Percentiles rank a stretch among this genome's conserved stretches.
Conservation (phyloP, 2,329 filamentous ascomycete genomes). For the Colletotrichum sp. region DNA sequence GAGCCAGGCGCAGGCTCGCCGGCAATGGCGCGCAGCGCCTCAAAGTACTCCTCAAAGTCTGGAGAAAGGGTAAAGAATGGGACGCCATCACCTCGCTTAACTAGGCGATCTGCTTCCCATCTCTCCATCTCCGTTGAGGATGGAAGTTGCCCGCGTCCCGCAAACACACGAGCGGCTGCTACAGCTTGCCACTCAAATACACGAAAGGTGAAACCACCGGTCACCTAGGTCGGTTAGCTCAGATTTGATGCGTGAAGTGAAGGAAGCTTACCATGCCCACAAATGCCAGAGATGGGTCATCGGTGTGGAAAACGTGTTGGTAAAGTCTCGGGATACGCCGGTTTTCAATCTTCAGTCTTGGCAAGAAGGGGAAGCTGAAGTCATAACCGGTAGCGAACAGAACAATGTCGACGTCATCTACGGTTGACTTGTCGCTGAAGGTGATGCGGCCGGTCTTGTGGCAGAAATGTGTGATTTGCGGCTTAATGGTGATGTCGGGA, state of each 20-base stretch:
- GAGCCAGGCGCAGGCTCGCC: slow-evolving; percentile 41
- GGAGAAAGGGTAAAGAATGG: slow-evolving; percentile 33
- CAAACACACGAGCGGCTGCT: slow-evolving; percentile 37
- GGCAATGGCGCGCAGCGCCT: slow-evolving; percentile 41
- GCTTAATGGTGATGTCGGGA: not conserved
- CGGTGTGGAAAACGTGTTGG: not conserved
- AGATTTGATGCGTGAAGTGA: not conserved
- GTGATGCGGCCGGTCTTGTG: not conserved
- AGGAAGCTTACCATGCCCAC: not conserved
- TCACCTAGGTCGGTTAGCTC: slow-evolving; percentile 23
- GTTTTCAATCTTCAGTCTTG: not conserved
- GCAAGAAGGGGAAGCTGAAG: not conserved
- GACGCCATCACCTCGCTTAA: slow-evolving; percentile 31
- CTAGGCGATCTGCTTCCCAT: slow-evolving; percentile 34
- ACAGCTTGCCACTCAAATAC: slow-evolving; percentile 43
- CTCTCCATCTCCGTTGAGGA: slow-evolving; percentile 28
- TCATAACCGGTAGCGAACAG: not conserved
- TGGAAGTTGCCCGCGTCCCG: slow-evolving; percentile 32
- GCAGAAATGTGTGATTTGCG: not conserved
- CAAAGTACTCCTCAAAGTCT: slow-evolving; percentile 43
- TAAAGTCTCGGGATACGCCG: not conserved
- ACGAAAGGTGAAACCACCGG: slow-evolving; percentile 39
- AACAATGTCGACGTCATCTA: not conserved
- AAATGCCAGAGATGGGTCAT: not conserved
- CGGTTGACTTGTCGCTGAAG: not conserved